Evolutionary conservation across 768 basidiomycete species (phyloP), one percentile per base, ranked within the genome.

Genomic region (Pholiota microspora): DNA sequence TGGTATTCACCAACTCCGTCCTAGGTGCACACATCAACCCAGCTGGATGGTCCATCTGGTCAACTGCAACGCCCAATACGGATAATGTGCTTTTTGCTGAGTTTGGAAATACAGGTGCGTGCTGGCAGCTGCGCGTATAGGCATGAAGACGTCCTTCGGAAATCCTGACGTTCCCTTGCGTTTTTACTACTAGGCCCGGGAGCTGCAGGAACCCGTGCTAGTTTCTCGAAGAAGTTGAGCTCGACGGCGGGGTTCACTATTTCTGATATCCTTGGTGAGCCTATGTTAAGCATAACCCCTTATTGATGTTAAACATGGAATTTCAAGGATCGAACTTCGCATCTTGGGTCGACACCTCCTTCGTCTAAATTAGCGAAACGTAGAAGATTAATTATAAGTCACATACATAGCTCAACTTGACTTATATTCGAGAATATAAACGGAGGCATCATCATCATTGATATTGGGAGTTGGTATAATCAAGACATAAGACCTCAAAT

Each of bases 21-120:
- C 32, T 54, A 21, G 53, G 45, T 2, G 16, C 53, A 9, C 53
- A 54, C 36, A 54, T 54, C 35, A 54, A 54, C 36, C 53, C 53
- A 27, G 53, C 53, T 3, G 53, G 53, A 18, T 54, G 53, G 53
- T 46, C 45, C 12, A 54, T 54, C 32, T 54, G 53, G 53, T 54
- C 53, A 29, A 54, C 53, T 16, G 53, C 53, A 25, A 54, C 45
- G 24, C 53, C 53, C 7, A 54, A 54, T 18, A 54, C 53, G 7
- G 53, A 54, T 18, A 18, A 54, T 23, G 53, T 54, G 24, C 45
- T 54, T 24, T 54, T 54, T 21, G 53, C 45, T 29, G 53, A 54
- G 16, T 54, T 54, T 21, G 45, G 34, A 15, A 54, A 38, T 42
- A 54, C 53, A 13, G 53, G 53, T 48, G 23, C n/a, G 45, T 18